Evolutionary conservation across 2,329 filamentous ascomycete species (phyloP).

Genomic region (Beauveria pseudobassiana): DNA sequence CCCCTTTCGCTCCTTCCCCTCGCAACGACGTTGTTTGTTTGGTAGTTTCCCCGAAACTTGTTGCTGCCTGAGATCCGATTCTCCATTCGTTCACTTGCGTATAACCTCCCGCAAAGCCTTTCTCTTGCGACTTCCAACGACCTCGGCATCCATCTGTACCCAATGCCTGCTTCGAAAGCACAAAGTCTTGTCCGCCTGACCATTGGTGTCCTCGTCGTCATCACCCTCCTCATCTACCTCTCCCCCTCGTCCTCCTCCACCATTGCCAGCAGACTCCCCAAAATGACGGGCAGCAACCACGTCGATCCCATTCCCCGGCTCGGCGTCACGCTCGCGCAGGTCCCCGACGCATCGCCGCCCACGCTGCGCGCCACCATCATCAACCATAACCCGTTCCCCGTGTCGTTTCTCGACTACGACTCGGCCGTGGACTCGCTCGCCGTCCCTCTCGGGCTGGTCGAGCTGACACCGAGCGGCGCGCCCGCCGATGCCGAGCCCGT

Average conservation of each 20-base stretch:
- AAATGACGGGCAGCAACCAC: neutral
- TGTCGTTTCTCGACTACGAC: constrained; percentile 31
- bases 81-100: neutral
- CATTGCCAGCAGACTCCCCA: neutral
- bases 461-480: constrained; percentile 23
- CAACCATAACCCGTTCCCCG: constrained; percentile 27
- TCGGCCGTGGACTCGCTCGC: constrained; percentile 31
- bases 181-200: neutral
- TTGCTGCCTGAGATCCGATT: neutral
- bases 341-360: constrained; percentile 23
- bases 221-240: neutral
- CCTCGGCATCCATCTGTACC: neutral
- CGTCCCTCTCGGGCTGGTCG: constrained; percentile 27
- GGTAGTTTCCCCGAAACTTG: neutral
- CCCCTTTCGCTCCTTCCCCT: neutral
- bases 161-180: neutral
- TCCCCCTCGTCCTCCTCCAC: neutral
- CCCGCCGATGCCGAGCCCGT: constrained; percentile 20
- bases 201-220: neutral
- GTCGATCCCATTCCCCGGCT: constrained; percentile 19
- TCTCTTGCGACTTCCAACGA: no score
- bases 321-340: constrained; percentile 25
- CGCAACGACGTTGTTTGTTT: neutral
- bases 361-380: constrained; percentile 28
- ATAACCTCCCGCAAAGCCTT: neutral